Percentiles rank a stretch among this genome's conserved stretches.
phyloP scores from a whole-genome alignment of 495 filamentous ascomycete species.

The Patellaria atrata region DNA sequence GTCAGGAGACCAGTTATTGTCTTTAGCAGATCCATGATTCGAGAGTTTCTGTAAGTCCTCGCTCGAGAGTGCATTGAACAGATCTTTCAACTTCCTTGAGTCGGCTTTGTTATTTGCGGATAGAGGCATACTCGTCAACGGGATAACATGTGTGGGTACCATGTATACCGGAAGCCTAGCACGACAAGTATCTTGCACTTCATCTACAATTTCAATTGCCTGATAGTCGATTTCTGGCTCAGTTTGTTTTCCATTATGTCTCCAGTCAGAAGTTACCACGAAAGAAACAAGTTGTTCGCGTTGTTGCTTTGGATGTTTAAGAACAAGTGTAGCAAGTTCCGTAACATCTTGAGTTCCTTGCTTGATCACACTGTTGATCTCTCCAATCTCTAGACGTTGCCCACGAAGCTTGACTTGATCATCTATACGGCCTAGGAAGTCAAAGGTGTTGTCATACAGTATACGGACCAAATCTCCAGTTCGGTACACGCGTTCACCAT shows the following conservation, averaged over 20 bases:
- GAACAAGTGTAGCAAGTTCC: conserved; percentile 52
- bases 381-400: conserved; percentile 59
- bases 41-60: conserved; percentile 42
- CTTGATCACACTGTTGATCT: conserved; percentile 57
- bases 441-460: conserved; percentile 52
- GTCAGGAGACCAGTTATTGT: conserved; percentile 24
- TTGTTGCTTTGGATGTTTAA: conserved; percentile 44
- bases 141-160: conserved; percentile 61
- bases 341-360: conserved; percentile 29
- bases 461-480: conserved; percentile 70
- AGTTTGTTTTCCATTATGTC: no score
- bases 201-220: conserved; percentile 12
- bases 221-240: conserved; percentile 13
- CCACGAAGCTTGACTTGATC: conserved; percentile 72
- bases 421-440: conserved; percentile 62
- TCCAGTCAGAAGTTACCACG: conserved; percentile 33
- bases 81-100: conserved; percentile 38
- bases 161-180: conserved; percentile 54
- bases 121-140: conserved; percentile 47
- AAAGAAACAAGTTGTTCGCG: conserved; percentile 61
- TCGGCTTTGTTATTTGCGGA: conserved; percentile 66
- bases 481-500: conserved; percentile 47
- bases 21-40: conserved; percentile 20
- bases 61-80: conserved; percentile 43
- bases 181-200: conserved; percentile 39